Percentiles rank a stretch among this genome's conserved stretches.
phyloP scores from a whole-genome alignment of 257 asterid genomes.

The Solanum boliviense region DNA sequence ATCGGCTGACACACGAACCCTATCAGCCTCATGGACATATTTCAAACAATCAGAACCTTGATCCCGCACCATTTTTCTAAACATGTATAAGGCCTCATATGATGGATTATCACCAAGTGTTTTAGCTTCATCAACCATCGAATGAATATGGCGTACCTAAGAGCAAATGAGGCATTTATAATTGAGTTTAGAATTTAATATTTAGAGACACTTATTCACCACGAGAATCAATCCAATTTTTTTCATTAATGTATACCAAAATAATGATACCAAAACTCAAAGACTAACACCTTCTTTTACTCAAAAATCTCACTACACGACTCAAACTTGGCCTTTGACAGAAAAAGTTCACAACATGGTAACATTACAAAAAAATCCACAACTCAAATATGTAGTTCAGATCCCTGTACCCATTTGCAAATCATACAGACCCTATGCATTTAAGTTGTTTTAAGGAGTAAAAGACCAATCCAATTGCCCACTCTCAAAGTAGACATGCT shows the following conservation, averaged over 20 bases:
- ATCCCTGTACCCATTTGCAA: not conserved
- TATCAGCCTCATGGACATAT: not conserved
- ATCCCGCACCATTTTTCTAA: too few species aligned
- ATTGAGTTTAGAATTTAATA: not conserved
- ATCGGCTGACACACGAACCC: not conserved
- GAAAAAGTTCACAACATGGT: too few species aligned
- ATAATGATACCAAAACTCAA: slow-evolving; percentile 3
- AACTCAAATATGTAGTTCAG: too few species aligned
- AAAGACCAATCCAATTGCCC: not conserved
- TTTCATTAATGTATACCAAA: not conserved
- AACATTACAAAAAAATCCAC: too few species aligned
- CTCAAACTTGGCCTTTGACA: not conserved
- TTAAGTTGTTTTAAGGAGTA: not conserved
- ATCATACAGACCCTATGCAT: not conserved
- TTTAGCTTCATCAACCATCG: too few species aligned
- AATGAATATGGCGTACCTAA: too few species aligned
- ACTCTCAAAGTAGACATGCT: too few species aligned
- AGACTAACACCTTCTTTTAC: slow-evolving; percentile 27
- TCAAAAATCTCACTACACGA: slow-evolving; percentile 11
- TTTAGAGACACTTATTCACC: not conserved
- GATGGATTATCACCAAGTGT: too few species aligned
- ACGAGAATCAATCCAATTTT: not conserved
- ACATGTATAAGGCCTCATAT: too few species aligned
- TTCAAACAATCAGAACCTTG: too few species aligned
- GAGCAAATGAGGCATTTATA: too few species aligned